These are phyloP conservation scores for Dendrothele bispora DNA, from an alignment of 768 basidiomycete genomes.

Conservation along the genomic window DNA sequence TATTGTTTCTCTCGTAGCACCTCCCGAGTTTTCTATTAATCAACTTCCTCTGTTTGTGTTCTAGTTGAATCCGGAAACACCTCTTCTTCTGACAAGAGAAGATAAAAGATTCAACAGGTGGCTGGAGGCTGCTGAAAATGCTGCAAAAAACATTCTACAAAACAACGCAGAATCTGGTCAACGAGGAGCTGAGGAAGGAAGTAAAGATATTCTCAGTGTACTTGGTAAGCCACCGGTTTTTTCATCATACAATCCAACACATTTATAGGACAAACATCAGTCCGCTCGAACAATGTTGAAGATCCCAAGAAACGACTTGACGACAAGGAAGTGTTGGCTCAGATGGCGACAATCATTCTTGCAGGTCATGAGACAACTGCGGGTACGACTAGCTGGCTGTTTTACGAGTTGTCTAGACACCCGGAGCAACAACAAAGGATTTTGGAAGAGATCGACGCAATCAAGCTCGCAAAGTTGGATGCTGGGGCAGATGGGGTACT, in stretches of 20 bases:
- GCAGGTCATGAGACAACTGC: conserved; percentile 65
- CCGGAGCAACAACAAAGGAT: conserved; percentile 60
- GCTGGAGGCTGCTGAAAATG: neutral
- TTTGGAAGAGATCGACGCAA: conserved; percentile 63
- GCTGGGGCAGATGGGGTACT: no score
- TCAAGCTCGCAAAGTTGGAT: no score
- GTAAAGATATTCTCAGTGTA: conserved; percentile 2
- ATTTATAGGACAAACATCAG: no score
- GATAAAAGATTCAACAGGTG: neutral
- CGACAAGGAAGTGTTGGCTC: conserved; percentile 48
- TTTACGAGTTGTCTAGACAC: conserved; percentile 61
- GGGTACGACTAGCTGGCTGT: conserved; percentile 55
- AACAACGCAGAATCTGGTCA: neutral
- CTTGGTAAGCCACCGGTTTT: no score
- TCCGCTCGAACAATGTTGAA: conserved; percentile 55
- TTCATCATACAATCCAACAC: no score
- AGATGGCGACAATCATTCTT: conserved; percentile 47
- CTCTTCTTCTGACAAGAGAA: conserved; percentile 1
- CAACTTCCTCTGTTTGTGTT: no score
- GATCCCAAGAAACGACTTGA: conserved; percentile 40
- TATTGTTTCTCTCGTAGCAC: no score
- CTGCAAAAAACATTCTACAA: neutral
- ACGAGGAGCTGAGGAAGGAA: neutral
- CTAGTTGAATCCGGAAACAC: neutral
- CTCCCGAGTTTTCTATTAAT: no score